phyloP scores from a whole-genome alignment of 1,139 yeast species.

The Hyphopichia fennica region DNA sequence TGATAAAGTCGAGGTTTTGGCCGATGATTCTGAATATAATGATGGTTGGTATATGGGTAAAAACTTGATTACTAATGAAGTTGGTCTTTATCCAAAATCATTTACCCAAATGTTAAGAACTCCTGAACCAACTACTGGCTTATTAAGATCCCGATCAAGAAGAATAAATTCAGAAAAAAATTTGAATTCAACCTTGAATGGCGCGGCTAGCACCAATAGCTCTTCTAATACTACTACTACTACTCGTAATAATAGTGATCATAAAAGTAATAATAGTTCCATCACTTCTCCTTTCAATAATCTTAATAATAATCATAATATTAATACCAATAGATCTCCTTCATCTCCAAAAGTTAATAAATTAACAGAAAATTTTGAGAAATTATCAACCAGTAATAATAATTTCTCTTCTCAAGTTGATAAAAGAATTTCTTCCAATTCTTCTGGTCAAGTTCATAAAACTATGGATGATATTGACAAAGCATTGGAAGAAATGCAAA shows the following conservation, averaged over 20 bases:
- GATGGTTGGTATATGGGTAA: conserved; percentile 98
- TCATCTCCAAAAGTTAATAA: conserved; percentile 12
- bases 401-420: background rate
- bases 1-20: conserved; percentile 82
- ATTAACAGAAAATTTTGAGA: conserved; percentile 18
- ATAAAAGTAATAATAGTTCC: background rate
- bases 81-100: conserved; percentile 87
- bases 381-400: conserved; percentile 8
- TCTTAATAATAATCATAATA: background rate
- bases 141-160: conserved; percentile 62
- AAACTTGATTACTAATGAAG: conserved; percentile 65
- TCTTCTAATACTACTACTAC: conserved; percentile 1
- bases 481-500: conserved; percentile 72
- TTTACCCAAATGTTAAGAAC: conserved; percentile 57
- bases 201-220: background rate
- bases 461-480: conserved; percentile 82
- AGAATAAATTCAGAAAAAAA: conserved; percentile 31
- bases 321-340: background rate
- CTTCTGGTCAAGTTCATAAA: conserved; percentile 36
- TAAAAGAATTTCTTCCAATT: conserved; percentile 3
- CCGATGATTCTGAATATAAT: conserved; percentile 89
- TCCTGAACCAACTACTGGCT: conserved; percentile 17
- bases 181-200: conserved; percentile 7
- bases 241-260: background rate
- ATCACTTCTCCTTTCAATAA: background rate